Base-by-base conservation (phyloP, 106 monocot species). In the Dioscorea alata region DNA sequence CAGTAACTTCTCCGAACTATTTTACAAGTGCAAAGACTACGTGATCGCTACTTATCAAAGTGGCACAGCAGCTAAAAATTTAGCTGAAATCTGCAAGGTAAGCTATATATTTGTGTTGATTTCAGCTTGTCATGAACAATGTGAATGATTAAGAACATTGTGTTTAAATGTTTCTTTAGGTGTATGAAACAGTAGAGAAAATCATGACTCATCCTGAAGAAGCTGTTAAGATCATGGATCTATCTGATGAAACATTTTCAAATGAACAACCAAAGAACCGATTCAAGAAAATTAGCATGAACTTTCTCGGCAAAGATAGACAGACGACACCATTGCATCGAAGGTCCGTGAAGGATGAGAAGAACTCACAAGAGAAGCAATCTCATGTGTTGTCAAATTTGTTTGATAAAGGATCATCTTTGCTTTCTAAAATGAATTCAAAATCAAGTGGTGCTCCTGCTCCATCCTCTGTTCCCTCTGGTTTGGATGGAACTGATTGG, bases 41-140 rank as follows among this genome's bases (percentile, higher is more conserved):
- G 71, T 84, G 49, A 58, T 64, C 59, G 35, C 74, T 19, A 69
- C 72, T 54, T 82, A 72, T 60, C 81, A 78, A 73, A 70, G 49
- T 71, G 84, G 75, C 65, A 57, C 84, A 17, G 80, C 78, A 33
- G 82, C 57, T 68, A 86, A 90, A 19, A 84, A 80, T 48, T 62
- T 90, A 42, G 74, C 73, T 23, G 84, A 94, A 42, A 73, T 94
- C 53, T 94, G 86, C 86, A 79, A 90, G 93, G 93, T 90, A 86
- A 56, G 48, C 22, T 70, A 2, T 28, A 61, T 31, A 73, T n/a
- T 20, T 49, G 10, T 57, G 1, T 71, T 17, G 12, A 42, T 57
- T 25, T 21, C 5, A 33, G 25, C 14, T 21, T 4, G 12, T 61
- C 14, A 14, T 23, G 10, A 6, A 32, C 15, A 25, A 61, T 32